These are phyloP conservation scores for Apiospora phragmitis DNA, from an alignment of 2,329 filamentous ascomycete genomes.

Conservation along the genomic window DNA sequence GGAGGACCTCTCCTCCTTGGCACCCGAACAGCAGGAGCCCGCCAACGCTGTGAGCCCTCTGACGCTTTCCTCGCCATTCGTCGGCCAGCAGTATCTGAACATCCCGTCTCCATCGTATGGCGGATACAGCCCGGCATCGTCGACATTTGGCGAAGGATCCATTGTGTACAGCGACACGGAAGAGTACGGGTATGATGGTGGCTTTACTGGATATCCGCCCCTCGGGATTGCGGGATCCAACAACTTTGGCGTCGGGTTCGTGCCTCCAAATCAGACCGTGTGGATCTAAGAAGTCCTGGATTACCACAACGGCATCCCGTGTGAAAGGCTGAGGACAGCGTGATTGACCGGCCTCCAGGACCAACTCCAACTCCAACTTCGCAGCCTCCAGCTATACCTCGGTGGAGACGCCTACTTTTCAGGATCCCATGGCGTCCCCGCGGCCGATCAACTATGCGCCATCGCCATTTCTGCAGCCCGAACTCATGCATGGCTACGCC, in stretches of 20 bases:
- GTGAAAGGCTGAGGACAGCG: constrained; percentile 40
- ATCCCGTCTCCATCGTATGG: constrained; percentile 64
- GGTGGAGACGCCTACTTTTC: constrained; percentile 39
- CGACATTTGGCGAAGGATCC: constrained; percentile 61
- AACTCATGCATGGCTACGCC: constrained; percentile 41
- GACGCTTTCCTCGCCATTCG: constrained; percentile 56
- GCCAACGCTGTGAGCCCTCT: constrained; percentile 54
- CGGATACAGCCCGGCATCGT: constrained; percentile 63
- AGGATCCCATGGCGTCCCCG: constrained; percentile 29
- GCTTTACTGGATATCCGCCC: constrained; percentile 47
- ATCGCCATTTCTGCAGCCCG: constrained; percentile 46
- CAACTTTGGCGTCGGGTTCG: constrained; percentile 59
- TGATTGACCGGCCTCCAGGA: constrained; percentile 59
- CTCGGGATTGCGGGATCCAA: constrained; percentile 40
- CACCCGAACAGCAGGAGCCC: constrained; percentile 44
- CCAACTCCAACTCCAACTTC: constrained; percentile 32
- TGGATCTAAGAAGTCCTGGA: constrained; percentile 53
- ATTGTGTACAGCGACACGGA: constrained; percentile 64
- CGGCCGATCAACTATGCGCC: constrained; percentile 39
- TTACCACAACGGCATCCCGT: constrained; percentile 41
- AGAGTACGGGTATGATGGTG: constrained; percentile 52
- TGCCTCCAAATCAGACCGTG: constrained; percentile 62
- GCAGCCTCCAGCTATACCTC: constrained; percentile 45
- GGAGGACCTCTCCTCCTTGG: constrained; percentile 60
- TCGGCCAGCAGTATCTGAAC: constrained; percentile 58